These are phyloP conservation scores for Fusarium mexicanum DNA, from an alignment of 2,329 filamentous ascomycete species.

Conservation along the genomic window DNA sequence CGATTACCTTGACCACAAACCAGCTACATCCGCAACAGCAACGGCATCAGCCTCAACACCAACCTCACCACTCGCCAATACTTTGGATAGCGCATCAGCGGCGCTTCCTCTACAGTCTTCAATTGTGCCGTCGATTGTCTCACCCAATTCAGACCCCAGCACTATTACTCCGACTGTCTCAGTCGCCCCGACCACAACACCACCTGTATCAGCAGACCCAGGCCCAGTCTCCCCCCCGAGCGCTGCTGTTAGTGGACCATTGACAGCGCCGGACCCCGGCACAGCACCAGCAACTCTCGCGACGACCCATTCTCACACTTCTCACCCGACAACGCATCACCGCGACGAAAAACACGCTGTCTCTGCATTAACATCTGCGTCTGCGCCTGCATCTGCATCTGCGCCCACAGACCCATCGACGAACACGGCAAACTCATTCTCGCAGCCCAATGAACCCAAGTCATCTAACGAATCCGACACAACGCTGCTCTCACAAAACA, in stretches of 20 bases:
- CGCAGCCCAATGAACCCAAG: slow-evolving; percentile 17
- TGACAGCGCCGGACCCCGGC: slow-evolving; percentile 23
- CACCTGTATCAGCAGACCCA: slow-evolving; percentile 25
- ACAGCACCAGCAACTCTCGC: slow-evolving; percentile 25
- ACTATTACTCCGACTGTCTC: slow-evolving; percentile 31
- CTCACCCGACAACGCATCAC: slow-evolving; percentile 43
- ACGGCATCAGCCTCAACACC: slow-evolving; percentile 13
- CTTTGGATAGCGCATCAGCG: slow-evolving; percentile 36
- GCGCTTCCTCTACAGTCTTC: slow-evolving; percentile 32
- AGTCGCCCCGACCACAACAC: slow-evolving; percentile 25
- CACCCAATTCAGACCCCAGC: slow-evolving; percentile 42
- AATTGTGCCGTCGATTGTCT: slow-evolving; percentile 39
- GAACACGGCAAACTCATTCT: slow-evolving; percentile 16
- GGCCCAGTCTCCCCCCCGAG: slow-evolving; percentile 17
- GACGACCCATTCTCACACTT: slow-evolving; percentile 35
- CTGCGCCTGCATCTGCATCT: slow-evolving; percentile 23
- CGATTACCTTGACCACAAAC: slow-evolving; percentile 17
- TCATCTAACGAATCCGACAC: slow-evolving; percentile 19
- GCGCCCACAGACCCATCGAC: slow-evolving; percentile 22
- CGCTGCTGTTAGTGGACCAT: slow-evolving; percentile 28
- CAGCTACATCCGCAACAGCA: background rate
- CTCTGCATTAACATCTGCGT: slow-evolving; percentile 26
- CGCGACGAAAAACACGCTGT: slow-evolving; percentile 42
- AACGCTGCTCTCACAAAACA: slow-evolving; percentile 41
- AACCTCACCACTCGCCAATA: slow-evolving; percentile 28